These are phyloP conservation scores for Leishmania braziliensis DNA, from an alignment of 208 protist species.

Conservation along the genomic window DNA sequence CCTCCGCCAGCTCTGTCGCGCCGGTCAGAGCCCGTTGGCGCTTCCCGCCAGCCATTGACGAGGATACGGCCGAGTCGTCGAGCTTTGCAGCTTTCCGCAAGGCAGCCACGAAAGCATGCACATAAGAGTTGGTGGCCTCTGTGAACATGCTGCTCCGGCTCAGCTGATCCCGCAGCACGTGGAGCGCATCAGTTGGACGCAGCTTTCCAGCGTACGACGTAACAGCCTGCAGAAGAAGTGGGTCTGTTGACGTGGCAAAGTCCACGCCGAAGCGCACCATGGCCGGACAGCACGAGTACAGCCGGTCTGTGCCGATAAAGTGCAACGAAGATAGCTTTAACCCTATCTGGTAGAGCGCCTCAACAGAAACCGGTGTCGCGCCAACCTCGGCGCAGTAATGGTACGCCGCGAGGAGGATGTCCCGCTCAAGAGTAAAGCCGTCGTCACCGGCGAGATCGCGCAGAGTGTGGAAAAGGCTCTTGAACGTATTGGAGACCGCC, in stretches of 20 bases:
- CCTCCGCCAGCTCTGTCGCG: constrained; percentile 26
- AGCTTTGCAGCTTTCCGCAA: constrained; percentile 76
- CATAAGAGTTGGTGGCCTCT: constrained; percentile 50
- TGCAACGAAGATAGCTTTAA: constrained; percentile 82
- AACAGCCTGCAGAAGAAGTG: constrained; percentile 69
- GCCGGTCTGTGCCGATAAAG: constrained; percentile 75
- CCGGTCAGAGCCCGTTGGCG: constrained; percentile 34
- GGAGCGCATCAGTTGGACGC: constrained; percentile 59
- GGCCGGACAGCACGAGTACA: constrained; percentile 55
- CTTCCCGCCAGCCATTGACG: constrained; percentile 23
- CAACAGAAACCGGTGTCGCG: constrained; percentile 58
- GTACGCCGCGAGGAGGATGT: constrained; percentile 70
- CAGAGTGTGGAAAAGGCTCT: constrained; percentile 76
- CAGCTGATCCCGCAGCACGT: constrained; percentile 39
- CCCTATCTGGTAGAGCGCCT: constrained; percentile 72
- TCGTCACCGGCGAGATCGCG: constrained; percentile 61
- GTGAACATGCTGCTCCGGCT: constrained; percentile 59
- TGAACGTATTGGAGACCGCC: constrained; percentile 75
- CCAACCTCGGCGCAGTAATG: constrained; percentile 62
- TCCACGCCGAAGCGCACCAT: constrained; percentile 76
- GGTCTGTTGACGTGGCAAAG: constrained; percentile 72
- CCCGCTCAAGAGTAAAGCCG: constrained; percentile 68
- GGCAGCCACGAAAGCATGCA: constrained; percentile 55
- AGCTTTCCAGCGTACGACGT: constrained; percentile 77
- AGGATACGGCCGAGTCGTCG: constrained; percentile 38